phyloP scores from a whole-genome alignment of 495 filamentous ascomycete species.

The Oleoguttula mirabilis region DNA sequence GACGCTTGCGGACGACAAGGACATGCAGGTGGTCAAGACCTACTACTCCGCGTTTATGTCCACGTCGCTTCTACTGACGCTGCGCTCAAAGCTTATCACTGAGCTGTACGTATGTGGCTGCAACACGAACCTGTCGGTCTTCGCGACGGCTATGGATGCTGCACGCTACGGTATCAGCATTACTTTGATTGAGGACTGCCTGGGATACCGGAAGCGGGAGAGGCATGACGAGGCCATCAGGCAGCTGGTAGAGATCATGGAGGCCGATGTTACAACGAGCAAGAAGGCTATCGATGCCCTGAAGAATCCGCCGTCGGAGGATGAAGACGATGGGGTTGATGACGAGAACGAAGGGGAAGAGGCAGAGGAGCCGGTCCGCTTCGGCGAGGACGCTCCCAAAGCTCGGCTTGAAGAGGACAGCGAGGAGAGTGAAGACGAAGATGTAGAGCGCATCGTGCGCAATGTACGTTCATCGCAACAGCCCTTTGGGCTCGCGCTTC shows the following conservation, averaged over 20 bases:
- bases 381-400: no score
- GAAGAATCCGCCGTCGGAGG: constrained; percentile 61
- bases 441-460: neutral
- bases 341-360: constrained; percentile 5
- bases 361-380: no score
- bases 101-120: constrained; percentile 86
- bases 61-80: constrained; percentile 53
- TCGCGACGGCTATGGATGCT: constrained; percentile 85
- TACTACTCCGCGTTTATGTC: constrained; percentile 82
- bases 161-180: constrained; percentile 76
- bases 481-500: neutral
- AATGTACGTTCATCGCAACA: neutral
- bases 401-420: constrained; percentile 5
- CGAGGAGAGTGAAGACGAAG: neutral
- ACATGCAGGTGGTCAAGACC: constrained; percentile 63
- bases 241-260: constrained; percentile 64
- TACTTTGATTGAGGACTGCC: constrained; percentile 76
- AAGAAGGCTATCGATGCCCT: constrained; percentile 42
- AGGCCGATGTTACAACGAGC: constrained; percentile 52
- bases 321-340: constrained; percentile 7
- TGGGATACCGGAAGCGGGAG: constrained; percentile 63
- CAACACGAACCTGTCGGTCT: constrained; percentile 79
- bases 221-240: constrained; percentile 66
- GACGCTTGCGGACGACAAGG: constrained; percentile 34
- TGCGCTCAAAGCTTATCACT: constrained; percentile 70